Evolutionary conservation across 768 basidiomycete genomes (phyloP), one percentile per base, ranked within the genome.

Genomic region (Mycena rosella): DNA sequence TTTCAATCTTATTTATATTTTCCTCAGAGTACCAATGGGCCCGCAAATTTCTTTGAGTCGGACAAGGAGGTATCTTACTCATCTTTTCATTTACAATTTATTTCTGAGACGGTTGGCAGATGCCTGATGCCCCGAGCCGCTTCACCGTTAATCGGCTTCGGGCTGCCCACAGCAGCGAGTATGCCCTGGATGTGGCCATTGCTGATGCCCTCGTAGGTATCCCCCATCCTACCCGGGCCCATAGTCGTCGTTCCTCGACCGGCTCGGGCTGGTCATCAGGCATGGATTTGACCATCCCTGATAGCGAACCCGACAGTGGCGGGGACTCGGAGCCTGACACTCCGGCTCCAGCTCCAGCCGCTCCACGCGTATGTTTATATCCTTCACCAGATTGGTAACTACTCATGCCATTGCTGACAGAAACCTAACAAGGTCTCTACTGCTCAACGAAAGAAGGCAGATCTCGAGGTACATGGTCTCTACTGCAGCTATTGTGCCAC

Each of bases 171-270:
- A 45, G 42, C 56, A n/a, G 45, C 44, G 14, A 44, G 13, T 27
- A 32, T 34, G 32, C 32, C 1, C 4, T 58, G 8, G 17, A 17
- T n/a, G 56, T 45, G 56, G 42, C 42, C 42, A 58, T 58, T 3
- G 56, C 56, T 8, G 56, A 58, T 32, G 56, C 56, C 20, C 42
- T 58, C 18, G 56, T 58, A 3, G 2, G 6, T 14, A 38, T 58
- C 10, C 56, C 56, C 2, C 24, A 18, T 15, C 20, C 5, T 14
- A 1, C n/a, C n/a, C n/a, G n/a, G n/a, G n/a, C 24, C 32, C 56
- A 18, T 24, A 58, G 56, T 42, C 56, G 56, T n/a, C 40, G 56
- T 22, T 58, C 56, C 5, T 58, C 56, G 5, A 57, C 22, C 22
- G 56, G 26, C 7, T 58, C 56, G 4, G 18, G 10, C 29, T 58